Base-by-base conservation (phyloP, 306 rosid species). In the Acacia acuminata region DNA sequence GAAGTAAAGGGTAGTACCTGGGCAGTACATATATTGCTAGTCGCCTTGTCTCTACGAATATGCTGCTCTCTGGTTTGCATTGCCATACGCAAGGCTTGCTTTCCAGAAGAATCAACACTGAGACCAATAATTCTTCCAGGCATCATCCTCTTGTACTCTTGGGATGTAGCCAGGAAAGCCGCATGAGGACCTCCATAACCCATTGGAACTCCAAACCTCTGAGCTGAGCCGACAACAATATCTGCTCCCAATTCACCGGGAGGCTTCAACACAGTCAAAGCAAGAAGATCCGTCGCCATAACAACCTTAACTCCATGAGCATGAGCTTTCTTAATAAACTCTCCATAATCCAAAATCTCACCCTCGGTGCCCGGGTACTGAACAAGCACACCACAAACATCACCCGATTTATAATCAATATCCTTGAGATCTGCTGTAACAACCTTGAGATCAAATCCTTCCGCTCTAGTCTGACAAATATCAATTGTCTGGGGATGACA, bases 171-270 rank as follows among this genome's bases (percentile, higher is more conserved):
- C 84, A 96, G 50, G 78, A 96, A 96, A 22, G 97, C 98, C 0
- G 99, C 99, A 90, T 96, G 99, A 81, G 99, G 99, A 69, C 99
- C 99, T 72, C 99, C 99, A 86, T 96, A 96, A 48, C 99, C 99
- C 99, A 96, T 96, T 1, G 99, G 99, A 77, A 96, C 99, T 19
- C 99, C 99, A 43, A 96, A 96, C 84, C 99, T 85, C 81, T 96
- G 99, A 19, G 98, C 97, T 3, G 99, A 92, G 10, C 99, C 99
- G 77, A 96, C 99, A 73, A 96, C 99, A 65, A 96, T 96, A 87
- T 96, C 99, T 0, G 95, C 99, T 60, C 99, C 99, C 0, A 94
- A 81, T 51, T 94, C 99, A 47, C 98, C 99, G 3, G 99, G 99
- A 1, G 99, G 98, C 87, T 92, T 96, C 92, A 96, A 88, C 84